Evolutionary conservation across 2,329 filamentous ascomycete species (phyloP).

Genomic region (Pyrenochaeta sp.): DNA sequence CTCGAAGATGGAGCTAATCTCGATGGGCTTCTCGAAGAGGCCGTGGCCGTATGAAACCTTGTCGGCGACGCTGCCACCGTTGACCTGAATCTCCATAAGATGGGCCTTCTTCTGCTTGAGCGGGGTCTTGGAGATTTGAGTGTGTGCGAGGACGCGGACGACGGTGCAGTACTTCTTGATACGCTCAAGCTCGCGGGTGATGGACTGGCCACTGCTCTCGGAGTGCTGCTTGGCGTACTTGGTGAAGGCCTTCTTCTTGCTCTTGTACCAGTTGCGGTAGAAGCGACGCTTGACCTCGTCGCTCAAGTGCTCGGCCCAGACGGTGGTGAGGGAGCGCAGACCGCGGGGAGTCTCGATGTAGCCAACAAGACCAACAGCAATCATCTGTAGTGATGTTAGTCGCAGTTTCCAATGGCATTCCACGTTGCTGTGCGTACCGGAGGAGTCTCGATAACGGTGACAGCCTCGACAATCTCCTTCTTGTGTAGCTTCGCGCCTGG

Average conservation of each 20-base stretch:
- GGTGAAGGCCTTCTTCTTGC: constrained; percentile 99
- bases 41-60: constrained; percentile 96
- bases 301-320: constrained; percentile 99
- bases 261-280: constrained; percentile 99
- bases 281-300: constrained; percentile 99
- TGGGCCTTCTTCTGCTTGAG: constrained; percentile 99
- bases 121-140: constrained; percentile 98
- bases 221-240: constrained; percentile 99
- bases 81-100: constrained; percentile 99
- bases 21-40: constrained; percentile 99
- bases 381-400: constrained; percentile 74
- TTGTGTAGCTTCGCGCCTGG: constrained; percentile 99
- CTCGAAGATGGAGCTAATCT: constrained; percentile 95
- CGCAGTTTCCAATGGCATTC: constrained; percentile 60
- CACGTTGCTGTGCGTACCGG: constrained; percentile 71
- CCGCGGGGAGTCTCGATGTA: constrained; percentile 99
- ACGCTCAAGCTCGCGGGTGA: constrained; percentile 98
- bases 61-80: constrained; percentile 93
- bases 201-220: constrained; percentile 86
- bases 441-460: constrained; percentile 54
- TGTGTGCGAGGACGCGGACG: constrained; percentile 98
- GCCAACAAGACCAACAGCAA: constrained; percentile 99
- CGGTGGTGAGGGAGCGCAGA: constrained; percentile 98
- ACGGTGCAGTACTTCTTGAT: constrained; percentile 99
- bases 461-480: constrained; percentile 60